A percentile compares a stretch with the other conserved stretches of the same genome.
Conservation (phyloP, 768 basidiomycete species). For the Mrakia gelida region DNA sequence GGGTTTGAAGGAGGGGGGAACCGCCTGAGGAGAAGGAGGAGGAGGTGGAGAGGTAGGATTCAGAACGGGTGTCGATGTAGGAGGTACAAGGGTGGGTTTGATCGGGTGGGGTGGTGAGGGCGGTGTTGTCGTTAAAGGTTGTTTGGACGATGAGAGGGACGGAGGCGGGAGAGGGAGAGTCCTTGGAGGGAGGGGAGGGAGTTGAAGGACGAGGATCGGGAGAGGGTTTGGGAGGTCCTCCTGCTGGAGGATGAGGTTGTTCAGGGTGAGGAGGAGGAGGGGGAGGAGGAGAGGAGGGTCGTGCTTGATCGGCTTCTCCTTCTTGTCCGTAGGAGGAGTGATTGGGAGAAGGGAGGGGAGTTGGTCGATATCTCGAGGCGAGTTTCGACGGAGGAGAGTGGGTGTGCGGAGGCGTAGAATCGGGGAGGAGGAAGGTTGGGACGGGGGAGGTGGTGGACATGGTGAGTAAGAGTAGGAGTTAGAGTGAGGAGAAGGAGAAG, state of each 20-base stretch:
- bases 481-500: background rate
- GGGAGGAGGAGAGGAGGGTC: background rate
- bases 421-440: background rate
- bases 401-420: background rate
- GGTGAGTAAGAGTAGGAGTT: background rate
- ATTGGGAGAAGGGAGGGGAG: background rate
- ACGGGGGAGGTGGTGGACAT: background rate
- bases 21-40: conserved; percentile 4
- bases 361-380: background rate
- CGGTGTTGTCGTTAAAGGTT: background rate
- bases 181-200: background rate
- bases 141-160: background rate
- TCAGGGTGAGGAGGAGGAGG: background rate
- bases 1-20: background rate
- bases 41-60: background rate
- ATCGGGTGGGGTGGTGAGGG: background rate
- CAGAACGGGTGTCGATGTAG: background rate
- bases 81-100: background rate
- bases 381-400: background rate
- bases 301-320: background rate
- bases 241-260: background rate
- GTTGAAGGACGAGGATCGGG: background rate
- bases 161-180: background rate
- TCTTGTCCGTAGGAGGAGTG: background rate
- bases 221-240: background rate